phyloP scores from a whole-genome alignment of 2,329 filamentous ascomycete species.

The Ascochyta viciae-villosae region DNA sequence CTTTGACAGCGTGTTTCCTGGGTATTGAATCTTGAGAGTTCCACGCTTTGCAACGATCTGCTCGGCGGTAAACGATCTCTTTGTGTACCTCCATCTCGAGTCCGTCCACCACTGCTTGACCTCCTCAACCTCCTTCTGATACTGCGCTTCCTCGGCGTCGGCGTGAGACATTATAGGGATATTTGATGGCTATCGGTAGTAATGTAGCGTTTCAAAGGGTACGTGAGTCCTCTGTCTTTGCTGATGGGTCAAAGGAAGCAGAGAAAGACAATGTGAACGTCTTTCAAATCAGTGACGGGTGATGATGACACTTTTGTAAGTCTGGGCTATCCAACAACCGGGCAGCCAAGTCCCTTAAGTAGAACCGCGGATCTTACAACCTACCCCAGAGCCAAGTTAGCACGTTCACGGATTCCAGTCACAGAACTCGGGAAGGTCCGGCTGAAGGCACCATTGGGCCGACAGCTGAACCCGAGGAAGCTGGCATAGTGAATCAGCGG shows the following conservation, averaged over 20 bases:
- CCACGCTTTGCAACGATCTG: slow-evolving; percentile 96
- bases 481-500: slow-evolving; percentile 23
- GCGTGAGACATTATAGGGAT: slow-evolving; percentile 38
- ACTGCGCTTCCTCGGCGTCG: slow-evolving; percentile 76
- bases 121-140: slow-evolving; percentile 81
- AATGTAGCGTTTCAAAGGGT: background rate
- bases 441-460: slow-evolving; percentile 47
- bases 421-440: slow-evolving; percentile 39
- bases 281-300: slow-evolving; percentile 20
- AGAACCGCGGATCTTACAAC: slow-evolving; percentile 23
- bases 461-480: slow-evolving; percentile 40
- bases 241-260: background rate
- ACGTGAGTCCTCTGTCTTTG: background rate
- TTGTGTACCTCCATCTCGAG: slow-evolving; percentile 90
- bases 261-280: background rate
- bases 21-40: slow-evolving; percentile 87
- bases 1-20: slow-evolving; percentile 87
- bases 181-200: slow-evolving; percentile 3
- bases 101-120: slow-evolving; percentile 96
- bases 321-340: slow-evolving; percentile 4
- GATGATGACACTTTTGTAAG: slow-evolving; percentile 32
- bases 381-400: slow-evolving; percentile 24
- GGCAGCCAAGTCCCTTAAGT: slow-evolving; percentile 44
- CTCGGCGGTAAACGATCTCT: slow-evolving; percentile 91
- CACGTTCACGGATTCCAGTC: slow-evolving; percentile 26